Evolutionary conservation across 352 stramenopile genomes (phyloP), one percentile per base, ranked within the genome.

Genomic region (Globisporangium abappressorium): DNA sequence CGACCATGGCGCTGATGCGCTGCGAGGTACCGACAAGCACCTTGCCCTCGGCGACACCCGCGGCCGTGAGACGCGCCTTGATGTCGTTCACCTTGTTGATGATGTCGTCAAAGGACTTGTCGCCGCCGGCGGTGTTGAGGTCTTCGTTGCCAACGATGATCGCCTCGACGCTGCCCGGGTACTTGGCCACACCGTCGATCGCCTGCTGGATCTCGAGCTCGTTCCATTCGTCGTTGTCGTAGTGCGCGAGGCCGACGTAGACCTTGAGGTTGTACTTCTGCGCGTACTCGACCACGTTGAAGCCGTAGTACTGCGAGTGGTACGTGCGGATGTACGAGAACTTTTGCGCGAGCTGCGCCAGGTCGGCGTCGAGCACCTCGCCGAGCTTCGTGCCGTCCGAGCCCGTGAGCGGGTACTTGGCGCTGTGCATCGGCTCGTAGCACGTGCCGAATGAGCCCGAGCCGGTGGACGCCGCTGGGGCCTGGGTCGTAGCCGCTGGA

Each of bases 271-370:
- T 71, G 65, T 87, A 78, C 70, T 79, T 77, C 26, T 65, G 69
- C 0, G 79, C 79, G 61, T 81, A 83, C 51, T 77, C 66, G 24
- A 80, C 73, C 3, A 87, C 68, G 43, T 74, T 66, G 36, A 86
- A 80, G 46, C 76, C 79, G 46, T 73, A 85, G 57, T 79, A 84
- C 59, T 82, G 73, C 62, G 83, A 78, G 71, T 90, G 80, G 70
- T 84, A 91, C 26, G 81, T 91, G 51, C 79, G 81, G 59, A 87
- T 77, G 51, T 83, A 73, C 2, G 73, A 82, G 69, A 88, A 82
- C 33, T 77, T 70, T 62, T 80, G 34, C 30, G 68, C 71, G 47
- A 89, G 78, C 41, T 82, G 70, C 8, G 43, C 49, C 36, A 90
- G 79, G 66, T 91, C 80, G 7, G 71, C 59, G 43, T 87, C 77